These are phyloP conservation scores for Neurospora sp. DNA, from an alignment of 495 filamentous ascomycete species.

Conservation along the genomic window DNA sequence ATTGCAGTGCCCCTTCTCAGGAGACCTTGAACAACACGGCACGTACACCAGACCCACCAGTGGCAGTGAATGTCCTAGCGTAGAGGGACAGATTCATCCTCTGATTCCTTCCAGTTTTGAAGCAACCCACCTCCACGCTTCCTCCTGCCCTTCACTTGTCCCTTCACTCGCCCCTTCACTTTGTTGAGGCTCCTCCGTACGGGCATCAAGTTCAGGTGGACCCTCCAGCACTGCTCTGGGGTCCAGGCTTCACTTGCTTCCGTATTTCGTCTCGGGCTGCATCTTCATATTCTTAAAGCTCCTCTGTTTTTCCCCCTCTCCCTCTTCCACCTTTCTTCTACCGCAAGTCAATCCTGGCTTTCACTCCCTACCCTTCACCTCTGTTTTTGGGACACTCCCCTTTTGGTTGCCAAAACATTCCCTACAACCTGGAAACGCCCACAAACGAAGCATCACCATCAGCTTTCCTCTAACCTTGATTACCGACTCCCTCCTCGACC, in stretches of 20 bases:
- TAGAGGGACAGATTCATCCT: neutral
- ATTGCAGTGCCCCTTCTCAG: neutral
- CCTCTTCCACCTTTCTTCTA: neutral
- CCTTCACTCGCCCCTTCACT: neutral
- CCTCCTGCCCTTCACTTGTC: neutral
- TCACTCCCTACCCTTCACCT: neutral
- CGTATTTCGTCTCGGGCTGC: neutral
- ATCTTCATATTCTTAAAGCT: neutral
- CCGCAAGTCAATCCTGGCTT: neutral
- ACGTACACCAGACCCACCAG: neutral
- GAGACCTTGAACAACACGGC: neutral
- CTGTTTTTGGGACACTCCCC: neutral
- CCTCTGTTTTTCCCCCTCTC: neutral
- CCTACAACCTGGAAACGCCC: neutral
- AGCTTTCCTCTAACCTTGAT: neutral
- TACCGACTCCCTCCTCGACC: neutral
- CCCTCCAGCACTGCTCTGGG: neutral
- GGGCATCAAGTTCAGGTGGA: neutral
- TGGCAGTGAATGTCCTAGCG: neutral
- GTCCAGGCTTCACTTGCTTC: neutral
- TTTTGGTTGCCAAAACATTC: neutral
- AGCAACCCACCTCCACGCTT: neutral
- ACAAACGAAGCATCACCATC: neutral
- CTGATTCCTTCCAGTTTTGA: neutral
- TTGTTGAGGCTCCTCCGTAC: neutral